Percentiles rank a stretch among this genome's conserved stretches.
phyloP scores from a whole-genome alignment of 1,284 basidiomycete genomes.

The Papiliotrema terrestris region DNA sequence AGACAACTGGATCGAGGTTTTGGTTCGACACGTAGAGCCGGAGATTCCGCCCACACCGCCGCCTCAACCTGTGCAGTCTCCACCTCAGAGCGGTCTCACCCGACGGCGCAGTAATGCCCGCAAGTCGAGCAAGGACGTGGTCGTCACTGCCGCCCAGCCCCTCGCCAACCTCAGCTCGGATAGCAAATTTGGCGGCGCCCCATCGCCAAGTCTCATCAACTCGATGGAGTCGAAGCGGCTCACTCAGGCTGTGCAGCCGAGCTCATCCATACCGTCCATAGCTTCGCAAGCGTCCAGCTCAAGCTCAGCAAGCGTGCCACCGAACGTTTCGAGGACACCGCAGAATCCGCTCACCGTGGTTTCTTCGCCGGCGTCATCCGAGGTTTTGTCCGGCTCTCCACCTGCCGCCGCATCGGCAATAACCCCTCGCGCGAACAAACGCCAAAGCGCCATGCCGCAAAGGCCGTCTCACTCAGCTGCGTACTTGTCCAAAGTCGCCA shows the following conservation, averaged over 20 bases:
- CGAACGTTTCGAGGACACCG: neutral
- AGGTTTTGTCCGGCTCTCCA: conserved; percentile 5
- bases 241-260: conserved; percentile 6
- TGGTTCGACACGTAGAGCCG: conserved; percentile 64
- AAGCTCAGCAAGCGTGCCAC: neutral
- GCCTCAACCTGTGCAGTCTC: conserved; percentile 8
- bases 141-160: conserved; percentile 57
- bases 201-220: conserved; percentile 49
- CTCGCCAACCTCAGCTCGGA: conserved; percentile 59
- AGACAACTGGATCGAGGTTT: conserved; percentile 90
- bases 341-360: conserved; percentile 11
- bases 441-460: conserved; percentile 43
- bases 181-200: conserved; percentile 58
- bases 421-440: conserved; percentile 29
- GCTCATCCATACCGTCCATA: conserved; percentile 14
- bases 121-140: conserved; percentile 61
- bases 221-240: conserved; percentile 35
- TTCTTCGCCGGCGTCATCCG: conserved; percentile 12
- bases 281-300: conserved; percentile 3
- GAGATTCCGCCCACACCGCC: conserved; percentile 31
- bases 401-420: conserved; percentile 7
- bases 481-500: conserved; percentile 40
- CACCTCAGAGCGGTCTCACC: conserved; percentile 6
- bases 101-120: conserved; percentile 33
- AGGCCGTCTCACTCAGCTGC: conserved; percentile 31